phyloP scores from a whole-genome alignment of 176 grass and related monocot species.

The Aechmea fasciata region DNA sequence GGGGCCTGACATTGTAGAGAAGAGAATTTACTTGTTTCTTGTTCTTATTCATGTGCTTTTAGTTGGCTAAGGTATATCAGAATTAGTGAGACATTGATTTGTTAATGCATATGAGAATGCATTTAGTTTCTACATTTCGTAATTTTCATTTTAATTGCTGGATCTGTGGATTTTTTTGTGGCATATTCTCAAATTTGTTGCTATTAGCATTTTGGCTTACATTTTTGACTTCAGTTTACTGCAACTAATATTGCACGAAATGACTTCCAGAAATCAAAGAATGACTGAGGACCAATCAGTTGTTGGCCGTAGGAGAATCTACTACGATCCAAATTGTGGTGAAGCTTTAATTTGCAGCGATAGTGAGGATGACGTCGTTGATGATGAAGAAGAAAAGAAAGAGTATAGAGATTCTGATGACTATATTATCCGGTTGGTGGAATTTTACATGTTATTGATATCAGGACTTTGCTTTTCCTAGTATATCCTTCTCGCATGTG shows the following conservation, averaged over 20 bases:
- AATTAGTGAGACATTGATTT: no score
- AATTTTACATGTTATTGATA: no score
- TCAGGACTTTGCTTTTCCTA: no score
- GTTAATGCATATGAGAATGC: no score
- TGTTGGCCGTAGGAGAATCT: constrained; percentile 79
- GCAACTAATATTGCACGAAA: neutral
- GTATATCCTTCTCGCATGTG: no score
- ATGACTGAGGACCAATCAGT: constrained; percentile 95
- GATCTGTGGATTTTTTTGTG: no score
- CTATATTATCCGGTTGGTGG: constrained; percentile 53
- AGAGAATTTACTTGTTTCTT: no score
- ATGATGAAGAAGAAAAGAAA: constrained; percentile 70
- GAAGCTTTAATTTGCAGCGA: constrained; percentile 90
- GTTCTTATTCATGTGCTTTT: no score
- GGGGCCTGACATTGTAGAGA: no score
- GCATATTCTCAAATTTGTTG: neutral
- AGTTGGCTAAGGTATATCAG: no score
- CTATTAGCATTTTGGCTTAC: neutral
- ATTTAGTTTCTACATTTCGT: no score
- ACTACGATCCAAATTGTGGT: constrained; percentile 70
- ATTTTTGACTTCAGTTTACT: neutral
- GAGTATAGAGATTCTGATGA: constrained; percentile 64
- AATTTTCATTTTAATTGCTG: no score
- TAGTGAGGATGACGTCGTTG: constrained; percentile 75
- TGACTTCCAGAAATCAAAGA: constrained; percentile 57